A percentile compares a stretch with the other conserved stretches of the same genome.
Evolutionary conservation across 176 grass and related monocot species (phyloP).

Genomic region (Lolium rigidum): DNA sequence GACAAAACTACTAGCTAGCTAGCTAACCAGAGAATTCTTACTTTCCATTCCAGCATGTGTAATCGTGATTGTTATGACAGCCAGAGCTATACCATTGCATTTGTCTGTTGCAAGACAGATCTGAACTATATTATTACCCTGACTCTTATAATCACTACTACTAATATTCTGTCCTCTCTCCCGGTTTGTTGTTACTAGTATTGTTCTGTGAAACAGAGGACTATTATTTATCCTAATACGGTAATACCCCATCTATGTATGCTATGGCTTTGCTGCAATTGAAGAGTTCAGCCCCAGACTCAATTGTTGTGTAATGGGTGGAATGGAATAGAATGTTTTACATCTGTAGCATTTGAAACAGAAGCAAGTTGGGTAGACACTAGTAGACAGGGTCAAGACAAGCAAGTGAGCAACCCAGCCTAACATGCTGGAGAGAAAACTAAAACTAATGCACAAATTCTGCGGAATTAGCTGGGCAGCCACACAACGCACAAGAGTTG

Average conservation of each 20-base stretch:
- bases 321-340: not conserved
- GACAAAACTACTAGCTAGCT: not conserved
- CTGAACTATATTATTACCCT: too few species aligned
- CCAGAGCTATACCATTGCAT: not conserved
- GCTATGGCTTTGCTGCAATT: too few species aligned
- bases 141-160: too few species aligned
- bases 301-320: too few species aligned
- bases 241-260: too few species aligned
- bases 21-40: not conserved
- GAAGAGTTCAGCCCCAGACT: too few species aligned
- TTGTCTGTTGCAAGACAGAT: not conserved
- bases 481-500: not conserved
- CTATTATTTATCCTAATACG: too few species aligned
- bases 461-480: not conserved
- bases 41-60: not conserved
- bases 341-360: not conserved
- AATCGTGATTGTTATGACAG: not conserved
- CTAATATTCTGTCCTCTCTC: too few species aligned
- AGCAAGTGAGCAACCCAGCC: not conserved
- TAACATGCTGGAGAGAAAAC: not conserved
- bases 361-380: not conserved
- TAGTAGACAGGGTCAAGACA: not conserved
- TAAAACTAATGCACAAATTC: too few species aligned
- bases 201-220: not conserved
- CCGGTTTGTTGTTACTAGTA: too few species aligned